phyloP scores from a whole-genome alignment of 192 early-diverging fungal genomes.

The Funneliformis mosseae region DNA sequence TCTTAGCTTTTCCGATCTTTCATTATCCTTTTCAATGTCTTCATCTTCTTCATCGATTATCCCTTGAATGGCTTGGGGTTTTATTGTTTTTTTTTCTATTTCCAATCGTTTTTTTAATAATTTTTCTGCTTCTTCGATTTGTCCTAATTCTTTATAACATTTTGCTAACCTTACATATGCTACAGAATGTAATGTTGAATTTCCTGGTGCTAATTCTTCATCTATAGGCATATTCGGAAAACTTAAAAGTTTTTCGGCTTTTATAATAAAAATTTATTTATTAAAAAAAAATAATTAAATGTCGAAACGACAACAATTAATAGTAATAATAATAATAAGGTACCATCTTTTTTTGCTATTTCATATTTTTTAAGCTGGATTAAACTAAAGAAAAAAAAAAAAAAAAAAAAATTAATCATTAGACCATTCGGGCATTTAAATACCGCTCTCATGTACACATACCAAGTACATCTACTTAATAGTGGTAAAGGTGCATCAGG shows the following conservation, averaged over 20 bases:
- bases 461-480: slow-evolving; percentile 32
- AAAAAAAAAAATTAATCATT: background rate
- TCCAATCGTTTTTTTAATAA: slow-evolving; percentile 8
- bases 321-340: background rate
- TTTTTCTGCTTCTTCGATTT: slow-evolving; percentile 20
- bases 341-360: slow-evolving; percentile 23
- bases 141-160: slow-evolving; percentile 30
- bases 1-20: slow-evolving; percentile 17
- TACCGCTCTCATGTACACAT: background rate
- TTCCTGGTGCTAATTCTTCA: slow-evolving; percentile 10
- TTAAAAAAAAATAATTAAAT: background rate
- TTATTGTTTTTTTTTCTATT: background rate
- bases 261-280: background rate
- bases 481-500: slow-evolving; percentile 24
- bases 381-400: background rate
- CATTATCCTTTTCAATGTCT: background rate
- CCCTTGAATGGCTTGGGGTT: background rate
- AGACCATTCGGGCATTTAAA: background rate
- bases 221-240: slow-evolving; percentile 13
- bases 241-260: background rate
- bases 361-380: slow-evolving; percentile 25
- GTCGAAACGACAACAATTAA: background rate
- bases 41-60: background rate
- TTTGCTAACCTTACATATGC: slow-evolving; percentile 23
- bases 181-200: slow-evolving; percentile 26